These are phyloP conservation scores for Mucor velutinosus DNA, from an alignment of 371 early-diverging fungal genomes.

Conservation along the genomic window DNA sequence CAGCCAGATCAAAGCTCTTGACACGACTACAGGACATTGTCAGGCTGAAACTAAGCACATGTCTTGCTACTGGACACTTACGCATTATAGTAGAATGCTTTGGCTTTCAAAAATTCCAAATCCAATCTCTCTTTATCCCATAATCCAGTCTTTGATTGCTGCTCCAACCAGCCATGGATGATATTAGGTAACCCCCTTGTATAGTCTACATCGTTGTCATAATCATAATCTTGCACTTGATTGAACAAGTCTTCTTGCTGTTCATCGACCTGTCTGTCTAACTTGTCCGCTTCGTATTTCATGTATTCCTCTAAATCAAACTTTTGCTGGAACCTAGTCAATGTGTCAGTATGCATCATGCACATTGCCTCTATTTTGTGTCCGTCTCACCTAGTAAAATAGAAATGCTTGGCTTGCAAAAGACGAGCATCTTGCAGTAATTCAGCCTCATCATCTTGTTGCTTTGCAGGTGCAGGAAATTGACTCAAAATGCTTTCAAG, in stretches of 20 bases:
- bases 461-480: constrained; percentile 1
- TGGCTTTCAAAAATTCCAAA: constrained; percentile 50
- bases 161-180: constrained; percentile 44
- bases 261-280: constrained; percentile 11
- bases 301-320: constrained; percentile 53
- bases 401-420: constrained; percentile 59
- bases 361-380: background rate
- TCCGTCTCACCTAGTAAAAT: constrained; percentile 42
- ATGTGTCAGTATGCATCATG: background rate
- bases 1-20: constrained; percentile 46
- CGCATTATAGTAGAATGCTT: constrained; percentile 57
- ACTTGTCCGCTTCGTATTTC: constrained; percentile 39
- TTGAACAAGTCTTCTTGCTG: constrained; percentile 30
- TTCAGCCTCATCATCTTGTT: background rate
- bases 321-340: constrained; percentile 37
- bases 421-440: constrained; percentile 20
- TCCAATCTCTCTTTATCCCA: constrained; percentile 54
- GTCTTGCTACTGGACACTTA: constrained; percentile 15
- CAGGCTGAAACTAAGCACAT: background rate
- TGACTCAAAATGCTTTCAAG: constrained; percentile 17
- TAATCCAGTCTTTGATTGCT: constrained; percentile 31
- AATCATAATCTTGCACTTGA: constrained; percentile 53
- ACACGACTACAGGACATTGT: constrained; percentile 33
- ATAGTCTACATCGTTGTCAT: constrained; percentile 51
- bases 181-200: constrained; percentile 47